A percentile compares a stretch with the other conserved stretches of the same genome.
Evolutionary conservation across 768 basidiomycete genomes (phyloP).

Genomic region (Leccinum uliginosum): DNA sequence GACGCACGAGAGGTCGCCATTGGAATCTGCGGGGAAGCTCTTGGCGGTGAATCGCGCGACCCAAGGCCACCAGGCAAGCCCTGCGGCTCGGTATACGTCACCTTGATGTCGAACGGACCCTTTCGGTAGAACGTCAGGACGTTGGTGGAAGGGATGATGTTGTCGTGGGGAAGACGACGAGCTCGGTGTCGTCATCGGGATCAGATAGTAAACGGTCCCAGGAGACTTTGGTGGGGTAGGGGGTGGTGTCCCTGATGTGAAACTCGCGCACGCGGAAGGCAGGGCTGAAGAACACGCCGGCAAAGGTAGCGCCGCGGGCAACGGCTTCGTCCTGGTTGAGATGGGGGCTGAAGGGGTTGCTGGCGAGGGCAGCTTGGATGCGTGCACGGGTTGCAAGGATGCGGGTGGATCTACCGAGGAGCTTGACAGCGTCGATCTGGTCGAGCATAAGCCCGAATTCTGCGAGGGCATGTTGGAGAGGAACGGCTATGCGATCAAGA

Average conservation of each 20-base stretch:
- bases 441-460: constrained; percentile 80
- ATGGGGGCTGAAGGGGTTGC: constrained; percentile 83
- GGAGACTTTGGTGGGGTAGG: constrained; percentile 85
- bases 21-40: constrained; percentile 62
- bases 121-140: constrained; percentile 93
- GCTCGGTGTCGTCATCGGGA: constrained; percentile 85
- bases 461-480: constrained; percentile 72
- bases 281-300: constrained; percentile 95
- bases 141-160: constrained; percentile 89
- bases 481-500: constrained; percentile 70
- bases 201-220: constrained; percentile 77
- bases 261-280: constrained; percentile 98
- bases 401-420: constrained; percentile 91
- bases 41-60: constrained; percentile 80
- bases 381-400: constrained; percentile 86
- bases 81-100: constrained; percentile 71
- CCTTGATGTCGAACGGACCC: constrained; percentile 84
- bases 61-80: constrained; percentile 78
- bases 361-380: constrained; percentile 79
- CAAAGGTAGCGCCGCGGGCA: constrained; percentile 93
- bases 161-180: constrained; percentile 86
- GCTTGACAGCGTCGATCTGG: constrained; percentile 86
- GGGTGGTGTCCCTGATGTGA: constrained; percentile 77
- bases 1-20: constrained; percentile 73
- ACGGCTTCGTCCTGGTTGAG: constrained; percentile 98